Conservation (phyloP, 352 stramenopile genomes). For the Globisporangium sylvaticum region DNA sequence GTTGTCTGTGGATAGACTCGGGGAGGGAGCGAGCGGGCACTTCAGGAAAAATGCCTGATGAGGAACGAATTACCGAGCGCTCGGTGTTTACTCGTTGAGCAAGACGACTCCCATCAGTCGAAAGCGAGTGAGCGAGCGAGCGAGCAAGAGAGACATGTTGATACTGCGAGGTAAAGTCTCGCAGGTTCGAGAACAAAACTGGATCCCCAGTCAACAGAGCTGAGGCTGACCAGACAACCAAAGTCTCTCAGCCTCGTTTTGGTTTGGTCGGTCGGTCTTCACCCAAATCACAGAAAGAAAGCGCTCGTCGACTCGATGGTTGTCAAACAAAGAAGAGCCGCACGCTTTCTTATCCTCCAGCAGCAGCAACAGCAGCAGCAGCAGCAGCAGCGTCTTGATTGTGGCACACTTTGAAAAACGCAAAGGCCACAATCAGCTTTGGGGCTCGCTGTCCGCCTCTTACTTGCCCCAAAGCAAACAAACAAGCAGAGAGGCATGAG, state of each 20-base stretch:
- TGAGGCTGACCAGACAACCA: not conserved
- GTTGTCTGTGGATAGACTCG: not conserved
- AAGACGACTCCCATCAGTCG: not conserved
- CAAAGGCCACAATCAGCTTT: not conserved
- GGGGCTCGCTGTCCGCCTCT: not conserved
- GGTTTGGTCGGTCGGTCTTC: not conserved
- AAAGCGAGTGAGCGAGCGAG: too few relatives aligned
- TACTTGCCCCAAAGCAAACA: not conserved
- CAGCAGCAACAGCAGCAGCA: too few relatives aligned
- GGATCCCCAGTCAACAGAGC: not conserved
- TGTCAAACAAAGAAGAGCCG: not conserved
- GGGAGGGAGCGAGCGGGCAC: too few relatives aligned
- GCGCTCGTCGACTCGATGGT: not conserved
- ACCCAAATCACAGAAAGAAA: not conserved
- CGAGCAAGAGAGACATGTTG: not conserved
- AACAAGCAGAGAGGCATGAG: too few relatives aligned
- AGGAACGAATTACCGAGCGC: not conserved
- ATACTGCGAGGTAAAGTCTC: not conserved
- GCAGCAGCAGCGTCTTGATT: not conserved
- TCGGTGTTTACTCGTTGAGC: not conserved
- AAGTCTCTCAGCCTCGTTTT: too few relatives aligned
- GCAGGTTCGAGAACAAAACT: not conserved
- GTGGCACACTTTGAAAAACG: not conserved
- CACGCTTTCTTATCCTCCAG: not conserved
- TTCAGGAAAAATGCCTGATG: not conserved